These are phyloP conservation scores for Aspergillus brunneoviolaceus DNA, from an alignment of 2,329 filamentous ascomycete species.

Conservation along the genomic window DNA sequence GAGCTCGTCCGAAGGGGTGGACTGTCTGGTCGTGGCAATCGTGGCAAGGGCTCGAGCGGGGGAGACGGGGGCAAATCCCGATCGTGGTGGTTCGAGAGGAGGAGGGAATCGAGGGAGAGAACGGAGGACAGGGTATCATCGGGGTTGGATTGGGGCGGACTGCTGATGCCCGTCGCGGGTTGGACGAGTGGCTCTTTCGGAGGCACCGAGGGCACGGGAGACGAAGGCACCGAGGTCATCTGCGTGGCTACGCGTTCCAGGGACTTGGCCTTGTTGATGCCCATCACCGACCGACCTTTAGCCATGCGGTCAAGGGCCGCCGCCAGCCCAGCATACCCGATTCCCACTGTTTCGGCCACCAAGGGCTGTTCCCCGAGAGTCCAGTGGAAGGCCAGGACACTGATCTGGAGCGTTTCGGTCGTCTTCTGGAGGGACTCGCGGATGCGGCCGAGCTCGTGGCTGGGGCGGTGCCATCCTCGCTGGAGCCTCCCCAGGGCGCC, in stretches of 20 bases:
- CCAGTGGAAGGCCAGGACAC: slow-evolving; percentile 67
- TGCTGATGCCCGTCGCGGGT: slow-evolving; percentile 11
- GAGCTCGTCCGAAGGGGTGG: slow-evolving; percentile 4
- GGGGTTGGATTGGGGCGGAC: slow-evolving; percentile 10
- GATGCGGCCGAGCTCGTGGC: slow-evolving; percentile 22
- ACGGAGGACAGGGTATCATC: slow-evolving; percentile 32
- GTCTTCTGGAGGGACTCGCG: slow-evolving; percentile 57
- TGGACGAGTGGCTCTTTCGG: slow-evolving; percentile 24
- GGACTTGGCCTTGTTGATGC: slow-evolving; percentile 29
- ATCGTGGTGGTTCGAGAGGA: slow-evolving; percentile 7
- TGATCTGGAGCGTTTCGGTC: slow-evolving; percentile 63
- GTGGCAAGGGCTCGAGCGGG: background rate
- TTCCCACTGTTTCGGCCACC: slow-evolving; percentile 58
- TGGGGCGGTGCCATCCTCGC: slow-evolving; percentile 55
- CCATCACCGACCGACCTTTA: slow-evolving; percentile 32
- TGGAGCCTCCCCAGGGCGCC: slow-evolving; percentile 60
- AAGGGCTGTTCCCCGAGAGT: slow-evolving; percentile 59
- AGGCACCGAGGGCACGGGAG: slow-evolving; percentile 24
- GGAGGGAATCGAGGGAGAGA: slow-evolving; percentile 27
- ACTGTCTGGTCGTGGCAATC: background rate
- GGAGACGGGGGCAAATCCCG: background rate
- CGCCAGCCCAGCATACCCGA: slow-evolving; percentile 66
- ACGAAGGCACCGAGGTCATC: slow-evolving; percentile 8
- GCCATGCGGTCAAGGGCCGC: slow-evolving; percentile 59
- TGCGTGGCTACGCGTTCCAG: slow-evolving; percentile 12